Evolutionary conservation across 2,329 filamentous ascomycete species (phyloP), one percentile per base, ranked within the genome.

Genomic region (Arthrobotrys sphaeroides): DNA sequence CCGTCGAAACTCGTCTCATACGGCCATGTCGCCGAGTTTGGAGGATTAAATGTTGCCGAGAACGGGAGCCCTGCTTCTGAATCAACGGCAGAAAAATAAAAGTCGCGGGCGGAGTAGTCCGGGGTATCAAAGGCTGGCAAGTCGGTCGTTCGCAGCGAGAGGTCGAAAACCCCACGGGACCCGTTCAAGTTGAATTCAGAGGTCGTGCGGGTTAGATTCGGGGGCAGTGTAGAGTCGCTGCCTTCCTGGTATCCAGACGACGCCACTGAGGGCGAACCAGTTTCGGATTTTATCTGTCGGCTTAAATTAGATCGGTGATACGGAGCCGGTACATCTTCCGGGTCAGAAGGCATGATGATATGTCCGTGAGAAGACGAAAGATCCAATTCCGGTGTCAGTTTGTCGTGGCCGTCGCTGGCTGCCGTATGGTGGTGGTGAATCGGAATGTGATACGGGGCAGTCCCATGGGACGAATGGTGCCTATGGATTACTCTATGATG

Each of bases 401-500:
- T 84, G 84, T 75, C 72, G 28, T 40, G 87, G 79, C 80, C 85
- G 81, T 84, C 82, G 68, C 84, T 82, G 82, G 87, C 84, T 81
- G 87, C 85, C 77, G 87, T 84, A 18, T 87, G 87, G 82, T 88
- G 87, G 33, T 78, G 78, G 77, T 86, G 86, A 69, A 88, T 85
- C 80, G 84, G 86, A 43, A 89, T 84, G 73, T 86, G 85, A 78
- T 90, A 90, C 18, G 89, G 88, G 31, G 87, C 87, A 78, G 85
- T 86, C 81, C 89, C 89, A 78, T 89, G 88, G 28, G 87, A 85
- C 31, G 86, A 85, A 78, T 87, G 87, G 81, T 87, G 87, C 83
- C 89, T 89, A 80, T 88, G 85, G 10, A 85, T 83, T 13, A 88
- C 86, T 79, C 88, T 90, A 83, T 89, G 88, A 79, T 90, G 87